These are phyloP conservation scores for Zasmidium angulare DNA, from an alignment of 2,329 filamentous ascomycete species.

Conservation along the genomic window DNA sequence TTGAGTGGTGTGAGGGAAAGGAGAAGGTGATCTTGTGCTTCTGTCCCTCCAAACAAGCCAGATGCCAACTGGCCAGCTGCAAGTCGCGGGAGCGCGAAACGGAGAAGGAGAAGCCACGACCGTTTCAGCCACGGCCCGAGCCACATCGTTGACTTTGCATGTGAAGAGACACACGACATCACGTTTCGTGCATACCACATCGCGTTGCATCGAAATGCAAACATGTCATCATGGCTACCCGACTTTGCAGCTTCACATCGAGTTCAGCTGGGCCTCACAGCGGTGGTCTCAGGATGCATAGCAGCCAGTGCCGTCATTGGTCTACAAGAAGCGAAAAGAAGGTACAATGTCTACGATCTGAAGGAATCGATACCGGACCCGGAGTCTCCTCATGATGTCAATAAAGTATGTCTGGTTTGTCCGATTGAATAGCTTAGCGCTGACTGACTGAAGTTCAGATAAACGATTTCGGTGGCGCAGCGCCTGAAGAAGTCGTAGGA, in stretches of 20 bases:
- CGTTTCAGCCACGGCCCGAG: not conserved
- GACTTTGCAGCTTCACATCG: conserved; percentile 47
- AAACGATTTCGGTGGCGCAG: conserved; percentile 60
- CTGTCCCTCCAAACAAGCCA: no score
- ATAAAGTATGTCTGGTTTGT: conserved; percentile 44
- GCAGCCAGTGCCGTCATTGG: conserved; percentile 56
- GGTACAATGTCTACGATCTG: conserved; percentile 56
- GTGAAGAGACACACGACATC: not conserved
- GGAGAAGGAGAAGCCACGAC: not conserved
- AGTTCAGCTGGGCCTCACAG: conserved; percentile 68
- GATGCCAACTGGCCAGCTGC: not conserved
- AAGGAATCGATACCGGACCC: conserved; percentile 63
- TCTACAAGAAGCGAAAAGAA: conserved; percentile 56
- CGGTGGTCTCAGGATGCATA: conserved; percentile 55
- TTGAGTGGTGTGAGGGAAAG: no score
- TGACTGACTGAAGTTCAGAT: conserved; percentile 53
- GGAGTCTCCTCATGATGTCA: conserved; percentile 51
- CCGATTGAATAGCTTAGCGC: conserved; percentile 15
- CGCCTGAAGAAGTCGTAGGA: conserved; percentile 38
- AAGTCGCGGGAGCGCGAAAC: not conserved
- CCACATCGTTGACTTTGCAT: not conserved
- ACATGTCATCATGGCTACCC: conserved; percentile 49
- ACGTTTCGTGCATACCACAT: not conserved
- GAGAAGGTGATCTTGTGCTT: no score
- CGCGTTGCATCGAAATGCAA: not conserved